Evolutionary conservation across 2,329 filamentous ascomycete species (phyloP), one percentile per base, ranked within the genome.

Genomic region (Pseudocercospora crystallina): DNA sequence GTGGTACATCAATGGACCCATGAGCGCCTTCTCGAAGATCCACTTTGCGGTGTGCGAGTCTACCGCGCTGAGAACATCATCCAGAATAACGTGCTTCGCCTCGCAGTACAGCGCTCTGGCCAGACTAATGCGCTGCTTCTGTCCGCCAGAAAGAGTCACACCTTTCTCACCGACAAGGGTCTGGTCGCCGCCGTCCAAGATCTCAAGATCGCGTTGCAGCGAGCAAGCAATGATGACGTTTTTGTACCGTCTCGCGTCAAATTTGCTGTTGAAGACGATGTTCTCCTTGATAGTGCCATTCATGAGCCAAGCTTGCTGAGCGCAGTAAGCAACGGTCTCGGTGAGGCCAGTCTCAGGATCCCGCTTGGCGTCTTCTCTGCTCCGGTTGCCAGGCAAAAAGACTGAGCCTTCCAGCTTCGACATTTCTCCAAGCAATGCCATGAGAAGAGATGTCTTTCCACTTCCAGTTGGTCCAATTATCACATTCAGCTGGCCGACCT

Each of bases 381-480:
- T 90, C 54, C 82, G 83, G 37, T 89, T 90, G 59, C 91, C 90
- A 2, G 94, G 94, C 20, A 97, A 81, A 70, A 85, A 90, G 5
- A 97, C 87, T 8, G 80, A 81, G 49, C 94, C 94, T 50, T 85
- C 79, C 17, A 96, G 72, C 43, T 91, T 73, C 0, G 88, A 94
- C 94, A 99, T 99, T 73, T 99, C 94, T 53, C 94, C 94, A 2
- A 99, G 81, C 20, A 99, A 76, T 26, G 91, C 94, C 92, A 99
- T 96, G 14, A 99, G 78, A 65, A 99, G 76, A 0, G 92, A 97
- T 0, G 92, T 96, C 76, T 99, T 99, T 59, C 94, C 94, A 45
- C 88, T 94, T 11, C 94, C 94, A 2, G 94, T 99, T 2, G 92
- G 87, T 1, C 94, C 94, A 34, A 90, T 88, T 62, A 99, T 87